Evolutionary conservation across 495 filamentous ascomycete genomes (phyloP).

Genomic region (Rhypophila decipiens): DNA sequence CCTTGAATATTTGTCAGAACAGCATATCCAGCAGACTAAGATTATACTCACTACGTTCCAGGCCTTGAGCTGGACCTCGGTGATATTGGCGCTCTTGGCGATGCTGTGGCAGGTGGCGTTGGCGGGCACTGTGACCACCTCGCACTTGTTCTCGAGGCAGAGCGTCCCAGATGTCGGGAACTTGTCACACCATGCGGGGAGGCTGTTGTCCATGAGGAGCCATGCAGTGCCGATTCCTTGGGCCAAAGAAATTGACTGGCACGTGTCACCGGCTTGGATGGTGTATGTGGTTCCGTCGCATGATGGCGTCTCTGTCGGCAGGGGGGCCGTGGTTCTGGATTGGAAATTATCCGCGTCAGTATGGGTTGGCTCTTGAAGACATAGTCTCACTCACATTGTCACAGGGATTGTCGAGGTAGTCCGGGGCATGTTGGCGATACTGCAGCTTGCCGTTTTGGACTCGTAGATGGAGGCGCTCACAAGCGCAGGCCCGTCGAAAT

Average conservation of each 20-base stretch:
- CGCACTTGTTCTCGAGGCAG: slow-evolving; percentile 10
- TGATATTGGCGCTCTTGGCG: slow-evolving; percentile 5
- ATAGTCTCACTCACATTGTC: neutral
- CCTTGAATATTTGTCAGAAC: no score
- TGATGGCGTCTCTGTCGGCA: slow-evolving; percentile 1
- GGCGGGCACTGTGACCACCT: neutral
- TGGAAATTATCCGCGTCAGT: neutral
- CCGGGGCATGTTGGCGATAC: no score
- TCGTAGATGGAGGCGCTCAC: no score
- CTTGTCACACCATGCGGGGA: slow-evolving; percentile 8
- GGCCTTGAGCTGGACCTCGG: slow-evolving; percentile 6
- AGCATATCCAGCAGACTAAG: no score
- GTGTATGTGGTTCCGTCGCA: slow-evolving; percentile 16
- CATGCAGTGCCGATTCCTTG: slow-evolving; percentile 8
- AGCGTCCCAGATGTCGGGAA: slow-evolving; percentile 15
- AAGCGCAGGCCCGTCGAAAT: no score
- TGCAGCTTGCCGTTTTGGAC: no score
- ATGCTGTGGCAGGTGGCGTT: slow-evolving; percentile 11
- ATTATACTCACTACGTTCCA: slow-evolving; percentile 9
- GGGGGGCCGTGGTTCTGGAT: neutral
- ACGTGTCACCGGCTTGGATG: slow-evolving; percentile 12
- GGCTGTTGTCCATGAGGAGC: slow-evolving; percentile 17
- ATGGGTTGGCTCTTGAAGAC: neutral
- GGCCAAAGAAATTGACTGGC: slow-evolving; percentile 9
- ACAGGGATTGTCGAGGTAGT: no score